Conservation (phyloP, 768 basidiomycete species). For the Tricholoma furcatifolium region DNA sequence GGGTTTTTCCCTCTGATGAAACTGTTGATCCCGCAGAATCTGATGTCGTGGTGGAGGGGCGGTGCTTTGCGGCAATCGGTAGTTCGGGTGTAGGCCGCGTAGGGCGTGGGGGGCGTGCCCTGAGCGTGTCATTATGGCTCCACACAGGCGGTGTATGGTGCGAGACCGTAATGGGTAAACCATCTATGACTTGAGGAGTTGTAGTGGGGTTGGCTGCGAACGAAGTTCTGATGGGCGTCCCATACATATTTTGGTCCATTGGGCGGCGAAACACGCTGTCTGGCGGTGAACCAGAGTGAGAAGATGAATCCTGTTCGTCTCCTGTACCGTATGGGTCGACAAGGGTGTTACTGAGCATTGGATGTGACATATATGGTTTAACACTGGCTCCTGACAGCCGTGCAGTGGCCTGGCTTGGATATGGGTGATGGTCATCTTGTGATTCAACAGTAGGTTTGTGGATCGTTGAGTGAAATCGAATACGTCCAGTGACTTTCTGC, state of each 20-base stretch:
- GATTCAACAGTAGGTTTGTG: background rate
- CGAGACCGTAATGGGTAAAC: background rate
- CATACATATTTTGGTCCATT: background rate
- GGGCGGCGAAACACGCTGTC: constrained; percentile 8
- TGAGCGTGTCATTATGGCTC: background rate
- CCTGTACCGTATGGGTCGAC: constrained; percentile 18
- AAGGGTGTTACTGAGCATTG: constrained; percentile 27
- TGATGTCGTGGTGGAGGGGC: background rate
- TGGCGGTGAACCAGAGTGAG: constrained; percentile 12
- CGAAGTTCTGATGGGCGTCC: background rate
- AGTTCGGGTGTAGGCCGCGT: background rate
- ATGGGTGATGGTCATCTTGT: constrained; percentile 19
- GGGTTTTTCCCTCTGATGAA: background rate
- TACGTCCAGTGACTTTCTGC: constrained; percentile 37
- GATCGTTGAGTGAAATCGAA: constrained; percentile 21
- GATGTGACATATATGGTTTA: constrained; percentile 50
- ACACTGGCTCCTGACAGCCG: constrained; percentile 15
- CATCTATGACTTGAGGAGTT: background rate
- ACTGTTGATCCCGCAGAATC: background rate
- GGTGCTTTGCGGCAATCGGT: background rate
- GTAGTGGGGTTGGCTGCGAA: background rate
- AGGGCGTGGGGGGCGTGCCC: background rate
- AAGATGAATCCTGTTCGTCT: constrained; percentile 24
- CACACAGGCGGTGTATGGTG: background rate
- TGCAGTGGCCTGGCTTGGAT: constrained; percentile 26